Evolutionary conservation across 179 eudicot genomes (phyloP).

Genomic region (Vitellaria paradoxa): DNA sequence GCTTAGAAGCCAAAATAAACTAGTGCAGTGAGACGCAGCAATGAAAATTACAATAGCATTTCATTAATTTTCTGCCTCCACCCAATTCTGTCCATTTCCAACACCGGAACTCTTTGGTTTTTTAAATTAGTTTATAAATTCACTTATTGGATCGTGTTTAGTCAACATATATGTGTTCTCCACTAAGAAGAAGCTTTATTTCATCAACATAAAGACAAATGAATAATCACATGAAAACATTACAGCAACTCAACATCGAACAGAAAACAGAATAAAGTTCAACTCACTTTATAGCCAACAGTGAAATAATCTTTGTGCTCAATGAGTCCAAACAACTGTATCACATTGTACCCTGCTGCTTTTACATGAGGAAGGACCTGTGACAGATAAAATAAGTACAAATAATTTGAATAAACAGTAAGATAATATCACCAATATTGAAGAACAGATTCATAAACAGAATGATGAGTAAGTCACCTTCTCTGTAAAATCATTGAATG

Average conservation of each 20-base stretch:
- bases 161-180: not conserved
- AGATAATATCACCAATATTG: not conserved
- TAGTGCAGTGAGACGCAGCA: not conserved
- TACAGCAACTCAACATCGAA: slow-evolving; percentile 4
- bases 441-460: slow-evolving; percentile 9
- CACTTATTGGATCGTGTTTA: not conserved
- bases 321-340: slow-evolving; percentile 86
- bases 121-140: not conserved
- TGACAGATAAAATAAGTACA: slow-evolving; percentile 7
- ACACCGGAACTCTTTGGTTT: not conserved
- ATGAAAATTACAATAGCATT: slow-evolving; percentile 3
- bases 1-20: not conserved
- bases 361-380: slow-evolving; percentile 88
- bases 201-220: not conserved
- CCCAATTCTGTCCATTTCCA: not conserved
- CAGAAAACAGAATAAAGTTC: not conserved
- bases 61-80: not conserved
- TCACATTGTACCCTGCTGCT: slow-evolving; percentile 88
- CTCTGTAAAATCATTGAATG: slow-evolving; percentile 74
- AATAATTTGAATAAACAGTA: not conserved
- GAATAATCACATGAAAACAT: not conserved
- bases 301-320: slow-evolving; percentile 99
- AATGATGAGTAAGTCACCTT: slow-evolving; percentile 44
- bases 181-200: not conserved
- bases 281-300: slow-evolving; percentile 93